These are phyloP conservation scores for Canavalia ensiformis DNA, from an alignment of 306 rosid species.

Conservation along the genomic window DNA sequence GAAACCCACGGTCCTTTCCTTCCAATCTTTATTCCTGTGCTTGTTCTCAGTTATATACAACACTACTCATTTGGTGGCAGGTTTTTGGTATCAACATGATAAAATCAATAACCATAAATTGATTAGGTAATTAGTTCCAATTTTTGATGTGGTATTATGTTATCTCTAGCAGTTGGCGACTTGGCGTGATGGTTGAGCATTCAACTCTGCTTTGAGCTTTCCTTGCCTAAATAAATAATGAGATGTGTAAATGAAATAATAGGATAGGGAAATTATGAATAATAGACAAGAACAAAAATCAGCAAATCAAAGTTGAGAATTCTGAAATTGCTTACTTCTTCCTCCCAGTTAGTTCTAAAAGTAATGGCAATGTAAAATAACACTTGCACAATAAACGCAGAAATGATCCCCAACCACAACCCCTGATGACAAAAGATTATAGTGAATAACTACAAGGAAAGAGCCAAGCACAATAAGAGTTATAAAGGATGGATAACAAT, in stretches of 20 bases:
- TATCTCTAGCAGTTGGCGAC: conserved; percentile 19
- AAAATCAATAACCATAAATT: conserved; percentile 1
- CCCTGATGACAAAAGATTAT: conserved; percentile 52
- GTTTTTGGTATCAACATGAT: background rate
- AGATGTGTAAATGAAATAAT: background rate
- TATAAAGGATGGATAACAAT: background rate
- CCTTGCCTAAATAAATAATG: conserved; percentile 54
- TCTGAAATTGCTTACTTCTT: conserved; percentile 56
- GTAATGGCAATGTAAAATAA: conserved; percentile 53
- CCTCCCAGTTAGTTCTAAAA: conserved; percentile 70
- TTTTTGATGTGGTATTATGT: conserved; percentile 24
- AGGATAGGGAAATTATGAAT: background rate
- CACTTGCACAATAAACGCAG: conserved; percentile 72
- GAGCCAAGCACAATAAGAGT: background rate
- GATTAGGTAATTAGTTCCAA: conserved; percentile 34
- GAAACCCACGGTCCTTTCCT: background rate
- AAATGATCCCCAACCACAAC: conserved; percentile 78
- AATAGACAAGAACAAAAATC: background rate
- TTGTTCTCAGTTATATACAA: background rate
- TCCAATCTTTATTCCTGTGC: background rate
- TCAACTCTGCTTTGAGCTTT: conserved; percentile 57
- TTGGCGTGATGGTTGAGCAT: background rate
- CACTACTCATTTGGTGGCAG: background rate
- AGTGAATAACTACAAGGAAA: background rate
- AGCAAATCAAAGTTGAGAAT: background rate